These are phyloP conservation scores for Suillus ampliporus DNA, from an alignment of 768 basidiomycete species.

Conservation along the genomic window DNA sequence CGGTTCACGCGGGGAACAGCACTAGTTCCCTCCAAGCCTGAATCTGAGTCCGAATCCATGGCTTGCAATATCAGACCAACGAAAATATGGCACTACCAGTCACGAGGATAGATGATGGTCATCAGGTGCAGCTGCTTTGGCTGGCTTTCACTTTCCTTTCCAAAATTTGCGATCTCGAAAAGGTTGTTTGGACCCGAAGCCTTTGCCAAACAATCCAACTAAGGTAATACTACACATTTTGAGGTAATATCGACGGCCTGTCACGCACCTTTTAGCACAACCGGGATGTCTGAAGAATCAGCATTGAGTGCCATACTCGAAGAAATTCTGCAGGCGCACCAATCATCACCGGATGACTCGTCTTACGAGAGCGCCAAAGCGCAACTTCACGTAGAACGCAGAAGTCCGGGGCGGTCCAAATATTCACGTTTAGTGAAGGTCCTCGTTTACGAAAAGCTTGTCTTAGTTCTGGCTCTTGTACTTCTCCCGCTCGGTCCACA, in stretches of 20 bases:
- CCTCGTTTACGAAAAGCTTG: background rate
- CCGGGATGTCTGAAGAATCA: background rate
- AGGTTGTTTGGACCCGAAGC: conserved; percentile 17
- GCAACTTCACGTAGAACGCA: background rate
- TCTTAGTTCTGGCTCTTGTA: background rate
- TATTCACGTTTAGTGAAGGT: background rate
- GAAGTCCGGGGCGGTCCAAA: too few species aligned
- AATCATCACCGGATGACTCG: background rate
- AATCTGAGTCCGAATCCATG: conserved; percentile 10
- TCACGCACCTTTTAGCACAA: background rate
- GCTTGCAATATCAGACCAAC: too few species aligned
- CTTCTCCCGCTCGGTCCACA: background rate
- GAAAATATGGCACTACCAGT: background rate
- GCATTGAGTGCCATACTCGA: background rate
- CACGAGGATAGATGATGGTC: background rate
- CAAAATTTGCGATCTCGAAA: conserved; percentile 13
- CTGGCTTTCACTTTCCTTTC: background rate
- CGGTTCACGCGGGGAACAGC: conserved; percentile 47
- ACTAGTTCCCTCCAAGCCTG: conserved; percentile 16
- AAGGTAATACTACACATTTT: too few species aligned
- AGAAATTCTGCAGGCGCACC: background rate
- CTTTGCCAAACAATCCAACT: conserved; percentile 9
- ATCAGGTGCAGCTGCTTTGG: background rate
- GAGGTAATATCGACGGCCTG: too few species aligned
- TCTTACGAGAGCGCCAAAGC: background rate